phyloP scores from a whole-genome alignment of 2,329 filamentous ascomycete genomes.

The Neofusicoccum kwambonambiense region DNA sequence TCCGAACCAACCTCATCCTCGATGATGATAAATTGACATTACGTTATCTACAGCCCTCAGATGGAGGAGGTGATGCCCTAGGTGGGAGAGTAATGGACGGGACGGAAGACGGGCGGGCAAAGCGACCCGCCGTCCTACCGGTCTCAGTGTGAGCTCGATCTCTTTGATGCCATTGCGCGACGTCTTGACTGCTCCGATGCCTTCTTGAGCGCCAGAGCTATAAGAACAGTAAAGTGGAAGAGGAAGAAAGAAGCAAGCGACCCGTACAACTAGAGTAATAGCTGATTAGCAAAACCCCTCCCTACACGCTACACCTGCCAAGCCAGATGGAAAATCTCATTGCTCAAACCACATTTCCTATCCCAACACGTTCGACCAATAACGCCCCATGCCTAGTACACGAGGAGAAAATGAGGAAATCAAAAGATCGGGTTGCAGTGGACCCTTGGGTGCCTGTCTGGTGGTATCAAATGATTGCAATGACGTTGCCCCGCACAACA shows the following conservation, averaged over 20 bases:
- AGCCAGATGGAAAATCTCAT: background rate
- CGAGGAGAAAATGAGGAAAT: background rate
- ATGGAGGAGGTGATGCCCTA: too few species aligned
- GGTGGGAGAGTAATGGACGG: too few species aligned
- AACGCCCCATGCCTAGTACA: conserved; percentile 3
- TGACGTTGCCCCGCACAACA: background rate
- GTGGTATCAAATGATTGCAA: background rate
- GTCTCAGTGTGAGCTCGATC: background rate
- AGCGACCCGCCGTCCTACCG: too few species aligned
- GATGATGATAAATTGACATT: too few species aligned
- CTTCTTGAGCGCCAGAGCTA: background rate
- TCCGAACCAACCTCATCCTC: too few species aligned
- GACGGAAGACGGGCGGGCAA: background rate
- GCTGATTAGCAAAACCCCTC: background rate
- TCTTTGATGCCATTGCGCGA: background rate
- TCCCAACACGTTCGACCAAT: conserved; percentile 1
- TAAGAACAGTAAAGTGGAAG: background rate
- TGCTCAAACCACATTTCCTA: background rate
- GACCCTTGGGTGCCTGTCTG: background rate
- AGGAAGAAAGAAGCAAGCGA: background rate
- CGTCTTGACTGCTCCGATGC: background rate
- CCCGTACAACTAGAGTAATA: background rate
- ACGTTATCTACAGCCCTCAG: too few species aligned
- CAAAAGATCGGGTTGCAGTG: background rate
- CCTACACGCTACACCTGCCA: background rate